These are phyloP conservation scores for Populus euphratica DNA, from an alignment of 345 rosid species.

Conservation along the genomic window DNA sequence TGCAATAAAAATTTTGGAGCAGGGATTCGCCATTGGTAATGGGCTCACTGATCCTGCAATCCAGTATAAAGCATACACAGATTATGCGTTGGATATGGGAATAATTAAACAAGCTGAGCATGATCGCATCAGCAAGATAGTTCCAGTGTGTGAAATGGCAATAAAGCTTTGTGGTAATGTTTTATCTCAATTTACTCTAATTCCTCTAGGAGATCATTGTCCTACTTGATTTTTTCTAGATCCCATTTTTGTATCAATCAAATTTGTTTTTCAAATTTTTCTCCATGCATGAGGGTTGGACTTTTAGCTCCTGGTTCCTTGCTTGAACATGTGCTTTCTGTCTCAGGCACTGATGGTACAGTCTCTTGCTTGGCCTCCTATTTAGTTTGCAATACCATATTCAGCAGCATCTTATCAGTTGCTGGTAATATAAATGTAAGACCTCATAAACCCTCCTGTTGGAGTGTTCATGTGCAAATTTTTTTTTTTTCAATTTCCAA, in stretches of 20 bases:
- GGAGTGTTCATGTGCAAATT: background rate
- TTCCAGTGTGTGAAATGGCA: slow-evolving; percentile 81
- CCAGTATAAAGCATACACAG: slow-evolving; percentile 95
- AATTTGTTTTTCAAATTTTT: background rate
- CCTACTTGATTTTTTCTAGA: background rate
- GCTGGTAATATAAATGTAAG: slow-evolving; percentile 80
- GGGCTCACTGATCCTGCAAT: slow-evolving; percentile 93
- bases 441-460: background rate
- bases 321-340: slow-evolving; percentile 6
- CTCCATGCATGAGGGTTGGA: background rate
- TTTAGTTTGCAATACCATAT: slow-evolving; percentile 83
- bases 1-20: slow-evolving; percentile 24
- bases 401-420: slow-evolving; percentile 57
- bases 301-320: background rate
- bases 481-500: background rate
- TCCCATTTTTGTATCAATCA: background rate
- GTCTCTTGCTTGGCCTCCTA: slow-evolving; percentile 90
- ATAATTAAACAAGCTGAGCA: slow-evolving; percentile 51
- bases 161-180: slow-evolving; percentile 87
- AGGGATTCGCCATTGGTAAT: slow-evolving; percentile 99
- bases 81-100: slow-evolving; percentile 89
- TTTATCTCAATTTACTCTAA: background rate
- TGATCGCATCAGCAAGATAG: slow-evolving; percentile 63
- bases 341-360: slow-evolving; percentile 92
- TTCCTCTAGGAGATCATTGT: background rate